Percentiles rank a stretch among this genome's conserved stretches.
phyloP scores from a whole-genome alignment of 352 stramenopile species.

The Globisporangium cederbergense region DNA sequence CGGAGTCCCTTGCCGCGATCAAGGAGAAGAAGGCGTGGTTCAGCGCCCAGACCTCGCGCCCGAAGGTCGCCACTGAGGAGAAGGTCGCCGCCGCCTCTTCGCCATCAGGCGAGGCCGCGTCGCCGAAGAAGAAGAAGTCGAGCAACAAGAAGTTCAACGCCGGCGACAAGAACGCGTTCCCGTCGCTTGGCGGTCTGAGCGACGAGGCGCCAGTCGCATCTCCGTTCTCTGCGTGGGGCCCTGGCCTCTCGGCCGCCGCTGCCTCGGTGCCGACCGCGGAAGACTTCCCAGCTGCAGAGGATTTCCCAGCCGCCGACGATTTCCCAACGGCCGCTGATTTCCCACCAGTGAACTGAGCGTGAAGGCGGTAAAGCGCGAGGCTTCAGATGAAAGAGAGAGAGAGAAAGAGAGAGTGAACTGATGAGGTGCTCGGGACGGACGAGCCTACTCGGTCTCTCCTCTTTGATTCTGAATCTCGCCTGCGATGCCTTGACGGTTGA shows the following conservation, averaged over 20 bases:
- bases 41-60: conserved; percentile 55
- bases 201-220: conserved; percentile 26
- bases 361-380: conserved; percentile 10
- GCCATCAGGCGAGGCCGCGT: conserved; percentile 31
- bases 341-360: conserved; percentile 35
- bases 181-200: conserved; percentile 59
- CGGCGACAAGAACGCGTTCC: conserved; percentile 74
- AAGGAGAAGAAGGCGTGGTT: conserved; percentile 95
- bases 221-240: conserved; percentile 44
- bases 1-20: conserved; percentile 89
- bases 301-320: conserved; percentile 40
- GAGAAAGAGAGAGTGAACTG: neutral
- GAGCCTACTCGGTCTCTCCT: neutral
- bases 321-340: conserved; percentile 27
- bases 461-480: neutral
- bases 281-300: conserved; percentile 32
- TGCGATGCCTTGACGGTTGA: neutral
- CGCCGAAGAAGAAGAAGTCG: conserved; percentile 74
- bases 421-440: neutral
- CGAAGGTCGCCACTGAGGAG: conserved; percentile 24
- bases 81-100: conserved; percentile 25
- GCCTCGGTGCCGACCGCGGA: conserved; percentile 27
- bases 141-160: conserved; percentile 82
- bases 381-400: neutral
- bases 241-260: conserved; percentile 44